Base-by-base conservation (phyloP, 2,329 filamentous ascomycete species). In the Exophiala viscosa region DNA sequence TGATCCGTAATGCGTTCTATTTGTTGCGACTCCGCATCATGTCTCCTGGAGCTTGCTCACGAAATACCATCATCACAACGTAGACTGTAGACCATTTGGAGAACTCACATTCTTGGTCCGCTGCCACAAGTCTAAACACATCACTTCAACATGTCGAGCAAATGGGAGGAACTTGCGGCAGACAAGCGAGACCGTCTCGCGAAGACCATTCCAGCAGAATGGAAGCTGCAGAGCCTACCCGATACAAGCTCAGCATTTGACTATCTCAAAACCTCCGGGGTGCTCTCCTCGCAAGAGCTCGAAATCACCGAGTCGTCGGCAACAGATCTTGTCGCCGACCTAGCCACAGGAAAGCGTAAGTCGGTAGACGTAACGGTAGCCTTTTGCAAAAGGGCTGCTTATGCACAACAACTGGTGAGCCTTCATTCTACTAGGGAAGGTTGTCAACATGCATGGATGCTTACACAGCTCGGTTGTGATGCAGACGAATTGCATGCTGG, bases 401-500 rank as follows among this genome's bases (percentile, higher is more conserved):
- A 45, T 18, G 48, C 48, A 15, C 48, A 50, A n/a, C 48, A 50
- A 39, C 11, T 32, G 40, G 48, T 50, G 2, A 20, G 48, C 23
- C 23, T 7, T 28, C 3, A 28, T 28, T 28, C 23, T 23, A n/a
- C 20, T 45, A 36, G 28, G n/a, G 15, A 28, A 33, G 6, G 2
- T 10, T 5, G 18, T n/a, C 20, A 13, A n/a, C 6, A 13, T 39
- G 14, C 13, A 7, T 18, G 9, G 38, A 18, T 4, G 14, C 20
- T 20, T 40, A 17, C 9, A 6, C 9, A 9, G 18, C 14, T 28
- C 10, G 13, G 8, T 14, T 6, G n/a, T 33, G 43, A 34, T 13
- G 17, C 17, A 50, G 48, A 28, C 34, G 15, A 50, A 50, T 15
- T 80, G 77, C 39, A 62, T 80, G 1, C 74, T 74, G 0, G 79